Percentiles rank a stretch among this genome's conserved stretches.
Evolutionary conservation across 345 rosid species (phyloP).

Genomic region (Gossypium arboreum): DNA sequence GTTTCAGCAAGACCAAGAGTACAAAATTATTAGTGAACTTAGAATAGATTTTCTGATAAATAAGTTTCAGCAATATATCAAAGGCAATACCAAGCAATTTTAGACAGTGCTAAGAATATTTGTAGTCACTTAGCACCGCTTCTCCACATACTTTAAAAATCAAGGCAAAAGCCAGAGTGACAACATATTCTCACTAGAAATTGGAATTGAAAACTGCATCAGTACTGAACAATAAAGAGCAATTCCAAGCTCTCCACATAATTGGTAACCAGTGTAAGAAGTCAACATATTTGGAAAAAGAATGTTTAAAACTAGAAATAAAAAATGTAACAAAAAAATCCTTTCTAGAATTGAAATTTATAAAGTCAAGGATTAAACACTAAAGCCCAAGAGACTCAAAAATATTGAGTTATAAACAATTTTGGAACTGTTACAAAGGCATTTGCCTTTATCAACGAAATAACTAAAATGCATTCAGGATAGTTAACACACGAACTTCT

Average conservation of each 20-base stretch:
- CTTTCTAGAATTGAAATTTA: neutral
- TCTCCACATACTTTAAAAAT: neutral
- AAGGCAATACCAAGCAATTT: neutral
- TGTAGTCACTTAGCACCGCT: neutral
- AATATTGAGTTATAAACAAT: neutral
- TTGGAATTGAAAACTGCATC: neutral
- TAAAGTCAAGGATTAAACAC: neutral
- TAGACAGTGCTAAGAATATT: neutral
- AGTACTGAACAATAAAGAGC: neutral
- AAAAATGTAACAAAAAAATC: too few relatives aligned
- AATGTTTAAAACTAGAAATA: neutral
- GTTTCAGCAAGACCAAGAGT: neutral
- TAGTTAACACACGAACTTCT: neutral
- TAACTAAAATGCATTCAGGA: neutral
- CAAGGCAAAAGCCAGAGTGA: neutral
- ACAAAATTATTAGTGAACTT: neutral
- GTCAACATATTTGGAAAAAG: neutral
- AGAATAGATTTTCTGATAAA: neutral
- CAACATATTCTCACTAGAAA: neutral
- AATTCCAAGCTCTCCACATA: neutral
- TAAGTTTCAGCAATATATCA: neutral
- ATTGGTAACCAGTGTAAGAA: neutral
- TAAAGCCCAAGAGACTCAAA: neutral
- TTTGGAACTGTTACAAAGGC: too few relatives aligned
- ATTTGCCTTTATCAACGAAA: neutral